These are phyloP conservation scores for Salix udensis DNA, from an alignment of 345 rosid genomes.

Conservation along the genomic window DNA sequence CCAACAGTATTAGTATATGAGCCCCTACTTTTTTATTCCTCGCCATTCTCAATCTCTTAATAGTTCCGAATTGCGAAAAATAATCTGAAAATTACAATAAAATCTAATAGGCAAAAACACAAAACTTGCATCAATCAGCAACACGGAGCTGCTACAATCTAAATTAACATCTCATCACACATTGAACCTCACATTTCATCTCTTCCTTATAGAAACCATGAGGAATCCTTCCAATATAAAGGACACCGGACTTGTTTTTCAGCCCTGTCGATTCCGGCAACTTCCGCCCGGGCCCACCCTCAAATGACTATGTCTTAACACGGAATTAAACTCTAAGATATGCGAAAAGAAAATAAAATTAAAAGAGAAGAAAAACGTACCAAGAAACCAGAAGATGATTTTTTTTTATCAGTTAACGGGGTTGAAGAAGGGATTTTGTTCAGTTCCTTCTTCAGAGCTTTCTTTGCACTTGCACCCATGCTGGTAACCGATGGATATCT, in stretches of 20 bases:
- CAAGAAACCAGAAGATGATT: slow-evolving; percentile 64
- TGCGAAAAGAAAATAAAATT: not conserved
- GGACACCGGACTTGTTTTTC: slow-evolving; percentile 47
- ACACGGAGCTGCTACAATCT: not conserved
- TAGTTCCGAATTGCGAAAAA: slow-evolving; percentile 77
- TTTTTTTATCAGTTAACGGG: slow-evolving; percentile 23
- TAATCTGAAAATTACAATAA: slow-evolving; percentile 38
- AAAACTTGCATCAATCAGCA: not conserved
- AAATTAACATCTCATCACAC: not conserved
- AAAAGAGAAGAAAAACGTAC: slow-evolving; percentile 23
- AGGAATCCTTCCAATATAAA: slow-evolving; percentile 85
- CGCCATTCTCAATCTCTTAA: slow-evolving; percentile 77
- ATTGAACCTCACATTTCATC: slow-evolving; percentile 53
- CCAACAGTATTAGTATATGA: no score
- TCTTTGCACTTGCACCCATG: slow-evolving; percentile 79
- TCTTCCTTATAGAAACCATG: slow-evolving; percentile 92
- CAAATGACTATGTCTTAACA: slow-evolving; percentile 56
- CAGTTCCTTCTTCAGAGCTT: slow-evolving; percentile 53
- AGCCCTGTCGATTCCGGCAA: slow-evolving; percentile 36
- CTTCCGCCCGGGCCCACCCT: slow-evolving; percentile 64
- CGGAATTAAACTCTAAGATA: not conserved
- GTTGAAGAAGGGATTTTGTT: slow-evolving; percentile 47
- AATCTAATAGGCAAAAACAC: not conserved
- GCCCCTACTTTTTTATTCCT: slow-evolving; percentile 71
- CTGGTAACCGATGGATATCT: not conserved